Evolutionary conservation across 345 rosid genomes (phyloP), one percentile per base, ranked within the genome.

Genomic region (Populus deltoides): DNA sequence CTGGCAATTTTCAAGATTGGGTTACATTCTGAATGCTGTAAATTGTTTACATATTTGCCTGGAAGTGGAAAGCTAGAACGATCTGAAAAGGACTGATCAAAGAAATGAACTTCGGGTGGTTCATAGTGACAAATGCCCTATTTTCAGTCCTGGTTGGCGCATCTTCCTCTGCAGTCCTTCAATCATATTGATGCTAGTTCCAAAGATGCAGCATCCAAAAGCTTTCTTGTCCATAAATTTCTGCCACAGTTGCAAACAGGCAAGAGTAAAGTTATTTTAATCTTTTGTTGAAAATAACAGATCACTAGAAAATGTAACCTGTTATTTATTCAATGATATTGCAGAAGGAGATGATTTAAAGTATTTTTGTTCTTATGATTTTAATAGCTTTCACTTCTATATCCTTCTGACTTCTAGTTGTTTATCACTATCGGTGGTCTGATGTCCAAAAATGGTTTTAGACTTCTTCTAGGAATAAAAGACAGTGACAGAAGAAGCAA

Each of bases 101-200:
- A 73, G 73, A 66, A 39, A 18, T 31, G 68, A 13, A 78, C 20
- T 71, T 62, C 10, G 36, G 63, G 29, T 74, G 70, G 55, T 71
- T 71, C 68, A 51, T 63, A 82, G 57, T 61, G 20, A 68, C 55
- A 78, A 43, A 70, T 2, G 61, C 20, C 69, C 81, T 85, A 87
- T 76, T 77, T 90, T 89, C 83, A 88, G 81, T 81, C 89, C 84
- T 43, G 83, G 82, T 79, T 82, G 89, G 70, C 74, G 68, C 77
- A 84, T 82, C 85, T 82, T 90, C 90, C 85, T 81, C 80, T 86
- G 90, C 75, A 84, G 69, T 65, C 90, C 87, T 81, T 87, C 84
- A n/a, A 85, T 80, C 87, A 88, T 73, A 77, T 85, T 87, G 84
- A 82, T 80, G 66, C 90, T 82, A 67, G 85, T 81, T 80, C 88